Conservation (phyloP, 495 filamentous ascomycete genomes). For the Pyronema domesticum region DNA sequence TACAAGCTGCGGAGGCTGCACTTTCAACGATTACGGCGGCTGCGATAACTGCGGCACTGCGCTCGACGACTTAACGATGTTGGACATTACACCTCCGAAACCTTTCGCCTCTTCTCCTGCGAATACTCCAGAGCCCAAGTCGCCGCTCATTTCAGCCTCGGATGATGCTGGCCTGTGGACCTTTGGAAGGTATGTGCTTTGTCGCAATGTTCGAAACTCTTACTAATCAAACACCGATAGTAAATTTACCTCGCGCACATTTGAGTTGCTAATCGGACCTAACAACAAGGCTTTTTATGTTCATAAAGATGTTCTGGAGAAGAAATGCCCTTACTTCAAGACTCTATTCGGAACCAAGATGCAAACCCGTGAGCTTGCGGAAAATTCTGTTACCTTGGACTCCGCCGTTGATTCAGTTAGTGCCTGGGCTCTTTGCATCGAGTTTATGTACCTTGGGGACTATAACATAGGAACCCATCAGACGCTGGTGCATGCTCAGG, state of each 20-base stretch:
- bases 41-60: no score
- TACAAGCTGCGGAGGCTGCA: no score
- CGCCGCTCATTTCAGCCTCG: no score
- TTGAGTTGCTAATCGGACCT: neutral
- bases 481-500: neutral
- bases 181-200: no score
- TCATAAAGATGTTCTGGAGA: neutral
- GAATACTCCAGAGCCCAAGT: no score
- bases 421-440: neutral
- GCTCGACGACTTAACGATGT: no score
- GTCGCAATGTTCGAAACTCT: no score
- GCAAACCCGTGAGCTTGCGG: neutral
- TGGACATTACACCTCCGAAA: no score
- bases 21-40: no score
- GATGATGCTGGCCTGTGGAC: no score
- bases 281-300: neutral
- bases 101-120: no score
- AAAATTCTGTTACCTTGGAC: neutral
- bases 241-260: neutral
- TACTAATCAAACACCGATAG: neutral
- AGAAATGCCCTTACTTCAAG: conserved; percentile 1
- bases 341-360: neutral
- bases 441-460: neutral
- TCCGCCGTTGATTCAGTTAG: neutral
- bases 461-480: neutral